These are phyloP conservation scores for Phialophora macrospora DNA, from an alignment of 2,329 filamentous ascomycete genomes.

Conservation along the genomic window DNA sequence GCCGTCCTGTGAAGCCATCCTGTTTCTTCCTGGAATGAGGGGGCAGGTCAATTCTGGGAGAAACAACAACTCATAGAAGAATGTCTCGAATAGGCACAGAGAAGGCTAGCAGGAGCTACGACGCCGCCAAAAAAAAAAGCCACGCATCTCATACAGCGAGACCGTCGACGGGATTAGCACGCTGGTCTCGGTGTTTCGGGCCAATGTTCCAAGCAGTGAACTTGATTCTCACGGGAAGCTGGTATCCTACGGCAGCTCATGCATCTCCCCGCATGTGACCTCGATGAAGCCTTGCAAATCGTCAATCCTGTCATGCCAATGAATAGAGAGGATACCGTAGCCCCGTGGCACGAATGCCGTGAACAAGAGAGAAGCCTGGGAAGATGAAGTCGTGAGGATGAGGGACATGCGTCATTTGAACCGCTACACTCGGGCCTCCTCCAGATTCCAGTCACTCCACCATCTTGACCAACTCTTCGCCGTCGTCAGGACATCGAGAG, in stretches of 20 bases:
- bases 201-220: constrained; percentile 8
- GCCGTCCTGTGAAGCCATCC: neutral
- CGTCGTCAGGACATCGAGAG: neutral
- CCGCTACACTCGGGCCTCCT: neutral
- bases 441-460: neutral
- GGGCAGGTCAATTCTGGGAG: neutral
- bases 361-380: neutral
- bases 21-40: neutral
- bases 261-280: neutral
- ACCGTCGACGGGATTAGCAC: neutral
- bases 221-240: neutral
- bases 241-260: neutral
- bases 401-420: neutral
- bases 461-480: neutral
- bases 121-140: neutral
- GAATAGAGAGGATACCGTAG: neutral
- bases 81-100: neutral
- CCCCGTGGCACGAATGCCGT: neutral
- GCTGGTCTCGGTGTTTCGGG: constrained; percentile 15
- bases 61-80: neutral
- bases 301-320: neutral
- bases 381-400: neutral
- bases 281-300: neutral
- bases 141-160: neutral
- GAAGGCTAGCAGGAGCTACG: neutral